A percentile compares a stretch with the other conserved stretches of the same genome.
Evolutionary conservation across 768 basidiomycete species (phyloP).

Genomic region (Serpula lacrymans): DNA sequence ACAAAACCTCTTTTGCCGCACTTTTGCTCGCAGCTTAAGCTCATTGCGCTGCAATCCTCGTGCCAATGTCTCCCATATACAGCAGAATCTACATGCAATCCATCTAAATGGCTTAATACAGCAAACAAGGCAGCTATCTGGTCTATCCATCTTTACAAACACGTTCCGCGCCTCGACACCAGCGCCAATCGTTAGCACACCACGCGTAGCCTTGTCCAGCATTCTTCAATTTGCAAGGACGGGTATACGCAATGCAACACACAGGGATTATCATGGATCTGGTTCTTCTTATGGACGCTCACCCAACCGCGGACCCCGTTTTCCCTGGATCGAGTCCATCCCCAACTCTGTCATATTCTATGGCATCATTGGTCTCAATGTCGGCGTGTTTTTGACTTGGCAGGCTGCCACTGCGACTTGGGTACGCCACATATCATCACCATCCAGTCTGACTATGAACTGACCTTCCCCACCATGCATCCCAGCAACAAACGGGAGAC

Average conservation of each 20-base stretch:
- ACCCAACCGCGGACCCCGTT: conserved; percentile 5
- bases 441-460: background rate
- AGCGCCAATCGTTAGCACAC: background rate
- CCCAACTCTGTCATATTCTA: conserved; percentile 54
- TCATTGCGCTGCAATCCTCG: too few species aligned
- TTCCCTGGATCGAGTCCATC: conserved; percentile 44
- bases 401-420: conserved; percentile 32
- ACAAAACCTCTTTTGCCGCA: too few species aligned
- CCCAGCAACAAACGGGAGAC: conserved; percentile 41
- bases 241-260: conserved; percentile 16
- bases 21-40: too few species aligned
- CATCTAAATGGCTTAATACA: too few species aligned
- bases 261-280: conserved; percentile 12
- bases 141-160: background rate
- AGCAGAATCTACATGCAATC: too few species aligned
- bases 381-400: conserved; percentile 60
- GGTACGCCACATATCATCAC: conserved; percentile 30
- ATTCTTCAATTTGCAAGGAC: conserved; percentile 17
- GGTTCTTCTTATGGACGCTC: conserved; percentile 18
- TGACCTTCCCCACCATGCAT: conserved; percentile 3
- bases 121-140: too few species aligned
- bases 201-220: conserved; percentile 1
- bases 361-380: conserved; percentile 63
- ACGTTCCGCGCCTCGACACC: background rate
- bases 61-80: too few species aligned